Base-by-base conservation (phyloP, 805 yeast species). In the Yarrowia deformans region DNA sequence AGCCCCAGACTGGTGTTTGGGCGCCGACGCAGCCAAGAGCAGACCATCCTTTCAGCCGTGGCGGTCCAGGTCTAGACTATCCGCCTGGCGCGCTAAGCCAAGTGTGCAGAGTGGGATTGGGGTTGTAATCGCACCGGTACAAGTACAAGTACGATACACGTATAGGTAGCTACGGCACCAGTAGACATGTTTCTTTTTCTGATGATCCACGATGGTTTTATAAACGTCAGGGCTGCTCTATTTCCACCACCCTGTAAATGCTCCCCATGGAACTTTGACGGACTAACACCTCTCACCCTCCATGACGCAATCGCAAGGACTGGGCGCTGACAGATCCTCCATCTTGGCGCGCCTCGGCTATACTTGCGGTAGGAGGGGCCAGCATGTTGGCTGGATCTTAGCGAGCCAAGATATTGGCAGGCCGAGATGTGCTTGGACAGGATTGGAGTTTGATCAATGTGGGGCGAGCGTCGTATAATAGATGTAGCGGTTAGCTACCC, bases 261-360 rank as follows among this genome's bases (percentile, higher is more conserved):
- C 29, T 23, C 29, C 29, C 29, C 29, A 23, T 23, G 29, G 29
- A 23, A 23, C 29, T 23, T 23, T 23, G 29, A 2, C 29, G 29
- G 29, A 4, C 29, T 23, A 10, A 9, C 18, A 3, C 52, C 8
- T 29, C 52, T 45, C 16, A 14, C 9, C 8, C 7, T 19, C 49
- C 29, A 52, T 35, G 16, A 52, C 43, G 58, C 43, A 50, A 35
- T 50, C 40, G 40, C 56, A 34, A 49, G 16, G 23, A n/a, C 56
- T 50, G 56, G 56, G 56, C 56, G 9, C 2, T 34, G 56, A 50
- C 40, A 34, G 56, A 50, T 34, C 40, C 23, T 6, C n/a, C 56
- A 14, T 18, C 56, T 52, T 52, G 58, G 58, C 58, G 58, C 58
- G 14, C 3, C 43, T 52, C 58, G 58, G 58, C 43, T 52, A 52